Conservation (phyloP, 2,329 filamentous ascomycete genomes). For the Hypoxylon sp. region DNA sequence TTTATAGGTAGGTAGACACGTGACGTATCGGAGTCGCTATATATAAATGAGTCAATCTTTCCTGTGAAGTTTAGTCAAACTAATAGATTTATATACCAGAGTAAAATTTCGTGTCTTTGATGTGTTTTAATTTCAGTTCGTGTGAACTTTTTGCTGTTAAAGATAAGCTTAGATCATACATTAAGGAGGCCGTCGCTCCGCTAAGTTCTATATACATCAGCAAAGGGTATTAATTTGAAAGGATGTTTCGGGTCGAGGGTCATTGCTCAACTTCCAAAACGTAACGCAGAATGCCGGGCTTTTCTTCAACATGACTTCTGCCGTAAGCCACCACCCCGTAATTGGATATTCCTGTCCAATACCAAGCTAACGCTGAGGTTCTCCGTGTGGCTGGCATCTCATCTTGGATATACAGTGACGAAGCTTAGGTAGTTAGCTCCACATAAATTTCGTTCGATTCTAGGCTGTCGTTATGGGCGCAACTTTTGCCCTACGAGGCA, state of each 20-base stretch:
- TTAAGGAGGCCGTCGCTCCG: background rate
- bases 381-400: constrained; percentile 16
- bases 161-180: constrained; percentile 11
- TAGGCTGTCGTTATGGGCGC: background rate
- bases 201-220: constrained; percentile 26
- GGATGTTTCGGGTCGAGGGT: background rate
- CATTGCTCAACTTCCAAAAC: constrained; percentile 6
- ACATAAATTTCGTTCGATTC: background rate
- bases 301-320: background rate
- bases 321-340: background rate
- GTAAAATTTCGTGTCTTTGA: background rate
- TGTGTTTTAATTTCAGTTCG: background rate
- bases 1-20: background rate
- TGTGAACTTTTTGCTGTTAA: constrained; percentile 12
- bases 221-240: constrained; percentile 19
- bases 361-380: background rate
- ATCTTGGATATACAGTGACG: constrained; percentile 1
- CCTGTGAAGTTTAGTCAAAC: background rate
- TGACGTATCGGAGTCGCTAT: background rate
- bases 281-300: background rate
- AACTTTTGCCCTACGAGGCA: background rate
- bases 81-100: constrained; percentile 1
- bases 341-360: background rate
- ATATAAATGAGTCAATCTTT: constrained; percentile 3
- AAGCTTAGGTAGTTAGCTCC: background rate